Evolutionary conservation across 805 yeast genomes (phyloP).

Genomic region (Wickerhamomyces bovis): DNA sequence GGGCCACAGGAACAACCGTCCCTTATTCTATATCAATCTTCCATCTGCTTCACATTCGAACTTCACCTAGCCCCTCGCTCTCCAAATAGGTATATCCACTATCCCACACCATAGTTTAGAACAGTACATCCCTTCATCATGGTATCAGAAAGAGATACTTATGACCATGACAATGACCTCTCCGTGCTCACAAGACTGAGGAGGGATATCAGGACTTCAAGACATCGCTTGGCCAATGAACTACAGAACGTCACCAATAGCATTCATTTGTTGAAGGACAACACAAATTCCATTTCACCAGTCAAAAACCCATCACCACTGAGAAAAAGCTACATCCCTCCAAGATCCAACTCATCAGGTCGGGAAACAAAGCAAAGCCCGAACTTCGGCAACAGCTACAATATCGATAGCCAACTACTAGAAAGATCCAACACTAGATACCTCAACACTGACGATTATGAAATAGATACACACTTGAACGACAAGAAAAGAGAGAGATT

Average conservation of each 20-base stretch:
- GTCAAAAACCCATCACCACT: slow-evolving; percentile 9
- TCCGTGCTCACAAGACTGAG: slow-evolving; percentile 15
- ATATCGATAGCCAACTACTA: slow-evolving; percentile 11
- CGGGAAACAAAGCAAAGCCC: neutral
- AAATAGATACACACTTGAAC: slow-evolving; percentile 6
- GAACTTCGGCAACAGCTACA: neutral
- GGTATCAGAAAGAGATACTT: neutral
- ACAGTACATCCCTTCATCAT: neutral
- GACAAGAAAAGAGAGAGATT: slow-evolving; percentile 16
- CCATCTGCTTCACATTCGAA: too few species aligned
- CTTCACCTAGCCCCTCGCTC: too few species aligned
- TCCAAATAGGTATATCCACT: too few species aligned
- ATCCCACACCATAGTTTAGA: neutral
- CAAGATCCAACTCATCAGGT: neutral
- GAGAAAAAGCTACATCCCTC: slow-evolving; percentile 7
- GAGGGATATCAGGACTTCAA: neutral
- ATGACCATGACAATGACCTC: slow-evolving; percentile 12
- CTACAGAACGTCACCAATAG: slow-evolving; percentile 2
- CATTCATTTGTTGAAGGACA: slow-evolving; percentile 4
- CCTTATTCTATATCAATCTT: too few species aligned
- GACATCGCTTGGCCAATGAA: neutral
- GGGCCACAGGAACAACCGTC: too few species aligned
- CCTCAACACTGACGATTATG: slow-evolving; percentile 11
- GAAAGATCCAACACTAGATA: slow-evolving; percentile 12
- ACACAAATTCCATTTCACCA: slow-evolving; percentile 9